Conservation (phyloP, 305 asterid genomes). For the Rubia occidens region DNA sequence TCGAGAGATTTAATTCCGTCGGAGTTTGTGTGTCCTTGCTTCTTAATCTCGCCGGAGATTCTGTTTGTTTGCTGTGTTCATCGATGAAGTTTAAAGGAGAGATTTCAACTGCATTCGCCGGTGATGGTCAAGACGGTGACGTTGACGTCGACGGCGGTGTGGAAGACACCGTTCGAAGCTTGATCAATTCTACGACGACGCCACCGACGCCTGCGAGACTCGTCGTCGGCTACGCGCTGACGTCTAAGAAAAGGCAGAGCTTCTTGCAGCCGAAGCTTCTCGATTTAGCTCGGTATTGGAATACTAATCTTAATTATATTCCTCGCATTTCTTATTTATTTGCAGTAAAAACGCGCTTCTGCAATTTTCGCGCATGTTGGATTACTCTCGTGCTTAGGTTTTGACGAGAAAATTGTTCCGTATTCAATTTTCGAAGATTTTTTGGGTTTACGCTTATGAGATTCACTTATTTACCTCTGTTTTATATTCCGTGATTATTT, state of each 20-base stretch:
- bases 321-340: neutral
- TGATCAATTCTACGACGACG: neutral
- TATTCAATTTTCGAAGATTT: neutral
- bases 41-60: neutral
- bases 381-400: neutral
- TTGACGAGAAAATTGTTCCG: neutral
- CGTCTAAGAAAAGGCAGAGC: slow-evolving; percentile 54
- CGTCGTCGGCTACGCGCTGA: slow-evolving; percentile 55
- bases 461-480: neutral
- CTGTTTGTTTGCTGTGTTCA: neutral
- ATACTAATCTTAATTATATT: neutral
- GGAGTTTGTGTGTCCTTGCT: neutral
- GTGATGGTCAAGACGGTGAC: slow-evolving; percentile 12
- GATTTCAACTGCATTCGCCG: slow-evolving; percentile 9
- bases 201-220: slow-evolving; percentile 24
- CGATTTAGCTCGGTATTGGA: slow-evolving; percentile 37
- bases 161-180: slow-evolving; percentile 6
- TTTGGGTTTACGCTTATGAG: neutral
- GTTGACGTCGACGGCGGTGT: slow-evolving; percentile 9
- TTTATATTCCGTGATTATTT: neutral
- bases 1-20: neutral
- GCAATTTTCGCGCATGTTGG: neutral
- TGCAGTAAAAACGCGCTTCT: neutral
- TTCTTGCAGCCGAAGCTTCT: slow-evolving; percentile 49
- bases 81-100: slow-evolving; percentile 18